A percentile compares a stretch with the other conserved stretches of the same genome.
Conservation (phyloP, 495 filamentous ascomycete species). For the Neurospora sp. region DNA sequence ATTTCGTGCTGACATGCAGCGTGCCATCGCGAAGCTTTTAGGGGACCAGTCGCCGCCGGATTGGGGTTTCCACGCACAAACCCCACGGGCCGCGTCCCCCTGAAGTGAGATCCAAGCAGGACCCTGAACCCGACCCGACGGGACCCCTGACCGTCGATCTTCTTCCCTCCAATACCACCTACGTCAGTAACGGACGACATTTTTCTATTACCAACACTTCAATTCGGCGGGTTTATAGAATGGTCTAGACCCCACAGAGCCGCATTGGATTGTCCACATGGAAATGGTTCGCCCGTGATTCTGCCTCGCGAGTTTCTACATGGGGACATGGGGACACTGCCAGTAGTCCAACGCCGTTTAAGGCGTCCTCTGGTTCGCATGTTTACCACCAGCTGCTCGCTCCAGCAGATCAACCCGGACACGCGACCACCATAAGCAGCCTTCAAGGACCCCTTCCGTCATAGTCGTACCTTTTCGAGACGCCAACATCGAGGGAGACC, state of each 20-base stretch:
- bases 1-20: neutral
- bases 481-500: neutral
- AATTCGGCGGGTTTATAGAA: neutral
- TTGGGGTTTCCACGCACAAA: neutral
- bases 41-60: neutral
- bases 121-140: neutral
- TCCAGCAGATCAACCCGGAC: neutral
- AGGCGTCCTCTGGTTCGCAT: neutral
- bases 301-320: neutral
- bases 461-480: neutral
- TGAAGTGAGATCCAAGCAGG: neutral
- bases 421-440: neutral
- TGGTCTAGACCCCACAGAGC: neutral
- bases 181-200: neutral
- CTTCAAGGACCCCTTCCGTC: neutral
- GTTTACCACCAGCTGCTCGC: neutral
- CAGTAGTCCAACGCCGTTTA: neutral
- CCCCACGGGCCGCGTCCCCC: neutral
- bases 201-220: neutral
- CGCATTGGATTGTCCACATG: neutral
- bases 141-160: neutral
- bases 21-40: neutral
- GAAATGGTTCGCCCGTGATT: neutral
- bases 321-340: neutral
- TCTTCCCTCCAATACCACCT: neutral